Base-by-base conservation (phyloP, 2,329 filamentous ascomycete genomes). In the Zymoseptoria brevis region DNA sequence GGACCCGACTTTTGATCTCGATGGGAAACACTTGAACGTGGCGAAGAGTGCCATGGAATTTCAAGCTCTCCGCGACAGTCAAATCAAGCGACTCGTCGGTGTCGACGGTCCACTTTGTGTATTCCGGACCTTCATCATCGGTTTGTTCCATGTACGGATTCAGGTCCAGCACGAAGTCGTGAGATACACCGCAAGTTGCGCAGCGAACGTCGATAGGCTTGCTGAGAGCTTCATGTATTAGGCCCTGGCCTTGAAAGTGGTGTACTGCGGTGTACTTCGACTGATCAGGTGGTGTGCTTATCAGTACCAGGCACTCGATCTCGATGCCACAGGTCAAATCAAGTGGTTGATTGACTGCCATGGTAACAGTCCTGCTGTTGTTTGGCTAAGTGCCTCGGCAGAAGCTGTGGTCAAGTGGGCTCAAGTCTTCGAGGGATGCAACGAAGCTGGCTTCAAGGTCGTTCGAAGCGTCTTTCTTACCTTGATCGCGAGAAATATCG, bases 1-100 rank as follows among this genome's bases (percentile, higher is more conserved):
- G 50, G 19, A 63, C 57, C 45, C 62, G 56, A 24, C 58, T 60
- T 26, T 53, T 49, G n/a, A 67, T 41, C 53, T 66, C 64, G 13
- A 63, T 30, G 13, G 29, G 8, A 21, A 55, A 24, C 2, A 45
- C 52, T 19, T 19, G 19, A 54, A 45, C 8, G 13, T 29, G 13
- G 22, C 30, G 21, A 35, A 50, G 50, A 13, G 30, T 19, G 4
- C 50, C 52, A 4, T 30, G 21, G 19, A 51, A 35, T n/a, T 49
- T 54, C n/a, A 21, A 11, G 8, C 19, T 16, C 7, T 51, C 53
- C 4, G 5, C 22, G 6, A 8, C 8, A 19, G 19, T 51, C 30
- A 55, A 5, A 3, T 49, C 8, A 6, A 59, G 8, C 11, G 29
- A 16, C n/a, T 4, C 16, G 30, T 59, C 57, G 13, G 13, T n/a